These are phyloP conservation scores for Prunus mongolica DNA, from an alignment of 306 rosid species.

Conservation along the genomic window DNA sequence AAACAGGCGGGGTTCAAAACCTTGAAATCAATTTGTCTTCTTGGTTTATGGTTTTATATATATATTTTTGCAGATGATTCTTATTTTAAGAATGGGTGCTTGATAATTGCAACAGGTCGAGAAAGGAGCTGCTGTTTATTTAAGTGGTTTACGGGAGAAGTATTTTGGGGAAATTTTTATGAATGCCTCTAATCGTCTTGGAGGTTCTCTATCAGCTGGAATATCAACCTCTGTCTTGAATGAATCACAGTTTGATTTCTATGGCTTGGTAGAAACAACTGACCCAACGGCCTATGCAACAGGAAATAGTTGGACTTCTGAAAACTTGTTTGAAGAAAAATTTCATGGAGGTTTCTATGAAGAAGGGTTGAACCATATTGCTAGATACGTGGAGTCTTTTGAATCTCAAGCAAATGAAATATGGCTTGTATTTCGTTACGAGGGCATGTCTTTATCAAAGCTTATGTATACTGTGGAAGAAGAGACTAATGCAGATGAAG, in stretches of 20 bases:
- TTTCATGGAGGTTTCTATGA: conserved; percentile 42
- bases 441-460: conserved; percentile 83
- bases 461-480: conserved; percentile 74
- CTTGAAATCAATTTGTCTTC: not conserved
- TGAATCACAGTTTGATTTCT: conserved; percentile 35
- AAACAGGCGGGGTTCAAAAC: not conserved
- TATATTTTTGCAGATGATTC: not conserved
- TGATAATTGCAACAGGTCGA: conserved; percentile 64
- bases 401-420: conserved; percentile 88
- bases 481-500: conserved; percentile 35
- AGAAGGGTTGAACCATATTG: conserved; percentile 92
- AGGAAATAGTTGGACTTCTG: conserved; percentile 34
- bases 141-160: conserved; percentile 91
- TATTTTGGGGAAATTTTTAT: conserved; percentile 83
- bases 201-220: conserved; percentile 46
- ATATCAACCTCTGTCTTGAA: conserved; percentile 42
- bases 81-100: conserved; percentile 6
- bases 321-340: conserved; percentile 35
- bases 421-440: conserved; percentile 88
- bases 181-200: conserved; percentile 67
- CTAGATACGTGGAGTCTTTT: conserved; percentile 88
- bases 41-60: not conserved
- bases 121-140: conserved; percentile 83
- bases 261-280: conserved; percentile 28
- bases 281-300: conserved; percentile 22